These are phyloP conservation scores for Penicillium coprophilum DNA, from an alignment of 495 filamentous ascomycete genomes.

Conservation along the genomic window DNA sequence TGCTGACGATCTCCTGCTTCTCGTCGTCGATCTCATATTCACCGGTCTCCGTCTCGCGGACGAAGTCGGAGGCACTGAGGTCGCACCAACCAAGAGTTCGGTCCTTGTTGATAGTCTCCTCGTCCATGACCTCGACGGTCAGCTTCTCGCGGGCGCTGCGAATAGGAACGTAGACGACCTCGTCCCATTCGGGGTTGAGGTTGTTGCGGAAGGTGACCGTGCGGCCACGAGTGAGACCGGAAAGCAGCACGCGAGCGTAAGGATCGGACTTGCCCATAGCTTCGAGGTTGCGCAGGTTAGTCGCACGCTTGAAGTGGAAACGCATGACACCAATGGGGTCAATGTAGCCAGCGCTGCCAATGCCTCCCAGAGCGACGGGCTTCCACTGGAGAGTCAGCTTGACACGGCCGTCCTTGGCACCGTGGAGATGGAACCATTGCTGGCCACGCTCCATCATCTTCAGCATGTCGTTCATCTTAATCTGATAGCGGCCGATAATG, in stretches of 20 bases:
- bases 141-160: slow-evolving; percentile 84
- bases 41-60: slow-evolving; percentile 72
- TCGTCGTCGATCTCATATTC: slow-evolving; percentile 79
- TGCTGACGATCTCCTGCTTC: slow-evolving; percentile 61
- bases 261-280: slow-evolving; percentile 96
- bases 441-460: slow-evolving; percentile 88
- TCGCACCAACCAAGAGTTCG: slow-evolving; percentile 79
- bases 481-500: slow-evolving; percentile 85
- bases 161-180: slow-evolving; percentile 90
- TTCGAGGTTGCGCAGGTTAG: slow-evolving; percentile 85
- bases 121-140: slow-evolving; percentile 92
- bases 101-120: slow-evolving; percentile 85
- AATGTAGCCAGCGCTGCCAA: slow-evolving; percentile 83
- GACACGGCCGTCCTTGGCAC: slow-evolving; percentile 76
- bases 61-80: slow-evolving; percentile 72
- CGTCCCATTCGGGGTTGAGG: slow-evolving; percentile 93
- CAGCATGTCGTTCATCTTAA: slow-evolving; percentile 90
- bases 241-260: slow-evolving; percentile 84
- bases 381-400: slow-evolving; percentile 94
- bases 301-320: slow-evolving; percentile 83
- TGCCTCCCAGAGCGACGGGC: slow-evolving; percentile 79
- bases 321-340: slow-evolving; percentile 93
- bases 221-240: slow-evolving; percentile 81
- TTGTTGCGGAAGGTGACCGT: slow-evolving; percentile 97
- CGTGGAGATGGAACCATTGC: slow-evolving; percentile 91